These are phyloP conservation scores for Colletotrichum simmondsii DNA, from an alignment of 2,329 filamentous ascomycete genomes.

Conservation along the genomic window DNA sequence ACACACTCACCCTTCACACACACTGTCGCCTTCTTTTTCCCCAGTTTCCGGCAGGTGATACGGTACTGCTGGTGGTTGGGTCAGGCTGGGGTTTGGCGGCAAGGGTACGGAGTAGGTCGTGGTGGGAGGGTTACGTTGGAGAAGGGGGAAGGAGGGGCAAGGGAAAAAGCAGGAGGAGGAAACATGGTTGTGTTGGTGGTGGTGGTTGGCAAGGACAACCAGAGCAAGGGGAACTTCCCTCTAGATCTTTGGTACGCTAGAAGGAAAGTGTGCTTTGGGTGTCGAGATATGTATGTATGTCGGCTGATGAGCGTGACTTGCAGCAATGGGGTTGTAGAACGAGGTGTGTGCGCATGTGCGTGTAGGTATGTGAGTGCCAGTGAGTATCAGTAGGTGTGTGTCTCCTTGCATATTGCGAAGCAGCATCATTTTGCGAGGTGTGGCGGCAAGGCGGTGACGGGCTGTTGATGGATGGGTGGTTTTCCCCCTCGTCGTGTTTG, in stretches of 20 bases:
- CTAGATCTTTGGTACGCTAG: background rate
- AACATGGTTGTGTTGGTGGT: background rate
- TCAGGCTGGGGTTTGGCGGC: background rate
- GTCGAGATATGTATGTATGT: background rate
- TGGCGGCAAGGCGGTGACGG: background rate
- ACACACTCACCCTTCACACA: background rate
- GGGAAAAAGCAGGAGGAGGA: background rate
- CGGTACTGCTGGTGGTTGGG: background rate
- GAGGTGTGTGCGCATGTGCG: background rate
- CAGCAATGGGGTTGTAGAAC: background rate
- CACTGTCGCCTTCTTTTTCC: background rate
- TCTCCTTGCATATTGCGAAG: background rate
- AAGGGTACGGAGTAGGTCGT: background rate
- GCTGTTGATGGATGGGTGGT: background rate
- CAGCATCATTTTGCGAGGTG: conserved; percentile 1
- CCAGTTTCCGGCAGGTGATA: conserved; percentile 15
- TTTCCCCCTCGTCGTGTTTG: conserved; percentile 9
- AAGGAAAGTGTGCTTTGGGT: background rate
- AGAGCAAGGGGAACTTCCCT: background rate
- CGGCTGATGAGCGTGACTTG: background rate
- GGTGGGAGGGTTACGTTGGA: no score
- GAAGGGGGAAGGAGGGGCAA: background rate
- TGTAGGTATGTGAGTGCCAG: background rate
- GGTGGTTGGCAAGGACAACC: background rate
- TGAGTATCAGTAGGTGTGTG: background rate